Evolutionary conservation across 2,329 filamentous ascomycete genomes (phyloP), one percentile per base, ranked within the genome.

Genomic region (Diaporthe sp.): DNA sequence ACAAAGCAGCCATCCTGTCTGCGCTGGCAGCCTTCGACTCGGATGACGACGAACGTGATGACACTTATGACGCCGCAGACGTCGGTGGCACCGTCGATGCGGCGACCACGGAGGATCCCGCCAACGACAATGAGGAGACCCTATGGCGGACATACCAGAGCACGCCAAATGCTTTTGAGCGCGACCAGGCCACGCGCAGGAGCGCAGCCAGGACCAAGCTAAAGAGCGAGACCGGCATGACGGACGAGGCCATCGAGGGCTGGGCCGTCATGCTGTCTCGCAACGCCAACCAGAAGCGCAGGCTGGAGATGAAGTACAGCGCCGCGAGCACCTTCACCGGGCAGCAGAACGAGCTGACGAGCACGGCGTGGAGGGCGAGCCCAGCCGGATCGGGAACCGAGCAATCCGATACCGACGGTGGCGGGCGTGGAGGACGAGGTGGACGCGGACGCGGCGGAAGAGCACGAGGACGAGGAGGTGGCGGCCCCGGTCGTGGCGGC

Each of bases 11-110:
- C 15, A 98, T 98, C 79, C 86, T 98, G 34, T 94, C 96, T 4
- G 96, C 96, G 0, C 90, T 98, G 3, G 95, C 95, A 22, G 90
- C 93, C 0, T 98, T 98, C 79, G 96, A 98, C 84, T 93, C 93
- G 0, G 96, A 98, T 79, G 97, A 98, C 79, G 97, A 99, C 82
- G 97, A 99, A 85, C 91, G 95, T 49, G 97, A 99, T 83, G 97
- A 99, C 82, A 98, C 96, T 0, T 99, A 99, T 82, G 97, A 99
- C 80, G 92, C 93, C 2, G 95, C 92, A 68, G 97, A 98, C 81
- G 95, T 98, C 2, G 97, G 97, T 49, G 96, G 96, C 31, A 94
- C 94, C 0, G 92, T 98, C 4, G 95, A 98, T 79, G 88, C 89
- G 25, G 87, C 90, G 8, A 89, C 74, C 8, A 78, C 74, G 15